Conservation (phyloP, 257 asterid species). For the Ligustrum vulgare region DNA sequence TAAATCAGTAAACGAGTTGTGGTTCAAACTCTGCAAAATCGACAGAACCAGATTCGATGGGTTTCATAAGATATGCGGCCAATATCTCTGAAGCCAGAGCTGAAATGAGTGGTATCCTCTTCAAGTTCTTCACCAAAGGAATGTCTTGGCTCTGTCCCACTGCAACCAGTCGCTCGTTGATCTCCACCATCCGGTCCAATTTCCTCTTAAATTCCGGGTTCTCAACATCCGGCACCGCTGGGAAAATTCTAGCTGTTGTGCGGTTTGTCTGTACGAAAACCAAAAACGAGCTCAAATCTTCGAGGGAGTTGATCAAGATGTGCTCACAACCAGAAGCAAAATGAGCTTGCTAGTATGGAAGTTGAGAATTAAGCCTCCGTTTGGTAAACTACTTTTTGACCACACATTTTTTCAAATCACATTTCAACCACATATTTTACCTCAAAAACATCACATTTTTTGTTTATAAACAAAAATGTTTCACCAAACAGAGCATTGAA, state of each 20-base stretch:
- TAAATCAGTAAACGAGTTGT: constrained; percentile 57
- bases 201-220: constrained; percentile 87
- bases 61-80: constrained; percentile 94
- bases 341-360: not conserved
- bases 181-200: constrained; percentile 87
- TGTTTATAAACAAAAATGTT: no score
- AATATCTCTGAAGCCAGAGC: constrained; percentile 80
- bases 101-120: constrained; percentile 82
- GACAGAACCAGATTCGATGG: constrained; percentile 92
- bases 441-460: no score
- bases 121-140: constrained; percentile 80
- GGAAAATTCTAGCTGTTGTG: constrained; percentile 59
- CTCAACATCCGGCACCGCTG: constrained; percentile 59
- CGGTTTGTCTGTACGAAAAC: constrained; percentile 47
- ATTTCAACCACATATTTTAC: no score
- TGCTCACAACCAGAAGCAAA: not conserved
- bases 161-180: constrained; percentile 63
- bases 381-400: no score
- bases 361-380: not conserved
- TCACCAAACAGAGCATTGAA: not conserved
- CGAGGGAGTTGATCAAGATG: not conserved
- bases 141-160: constrained; percentile 66
- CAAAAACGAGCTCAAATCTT: not conserved
- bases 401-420: no score
- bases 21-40: constrained; percentile 92